Evolutionary conservation across 2,329 filamentous ascomycete species (phyloP).

Genomic region (Diaporthe aspalathi): DNA sequence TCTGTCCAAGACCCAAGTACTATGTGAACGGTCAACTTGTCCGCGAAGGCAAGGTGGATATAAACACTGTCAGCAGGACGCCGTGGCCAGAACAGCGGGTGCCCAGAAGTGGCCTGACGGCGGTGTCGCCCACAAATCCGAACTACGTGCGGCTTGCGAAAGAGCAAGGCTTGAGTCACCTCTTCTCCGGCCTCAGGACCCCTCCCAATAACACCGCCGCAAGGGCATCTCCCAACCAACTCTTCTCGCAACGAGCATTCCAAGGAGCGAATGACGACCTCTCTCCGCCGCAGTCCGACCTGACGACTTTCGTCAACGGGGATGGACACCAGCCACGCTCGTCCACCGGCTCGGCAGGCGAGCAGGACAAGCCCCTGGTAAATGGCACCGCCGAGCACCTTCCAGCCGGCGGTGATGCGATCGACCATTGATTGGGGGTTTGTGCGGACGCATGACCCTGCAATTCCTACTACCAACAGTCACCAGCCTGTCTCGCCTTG

Average conservation of each 20-base stretch:
- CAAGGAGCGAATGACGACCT: slow-evolving; percentile 46
- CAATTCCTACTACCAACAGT: background rate
- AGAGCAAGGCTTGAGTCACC: slow-evolving; percentile 68
- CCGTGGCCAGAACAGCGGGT: slow-evolving; percentile 67
- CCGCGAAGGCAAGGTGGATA: slow-evolving; percentile 61
- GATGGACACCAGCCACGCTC: slow-evolving; percentile 37
- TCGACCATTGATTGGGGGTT: slow-evolving; percentile 6
- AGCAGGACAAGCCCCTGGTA: slow-evolving; percentile 35
- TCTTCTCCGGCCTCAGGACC: slow-evolving; percentile 60
- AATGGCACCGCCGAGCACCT: slow-evolving; percentile 30
- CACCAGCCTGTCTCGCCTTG: background rate
- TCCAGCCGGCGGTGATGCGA: background rate
- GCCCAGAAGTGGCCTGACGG: slow-evolving; percentile 65
- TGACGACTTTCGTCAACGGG: slow-evolving; percentile 41
- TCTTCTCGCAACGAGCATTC: slow-evolving; percentile 43
- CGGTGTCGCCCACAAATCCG: slow-evolving; percentile 66
- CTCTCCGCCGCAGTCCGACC: slow-evolving; percentile 40
- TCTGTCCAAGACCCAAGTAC: slow-evolving; percentile 68
- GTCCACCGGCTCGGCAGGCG: slow-evolving; percentile 35
- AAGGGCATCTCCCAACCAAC: slow-evolving; percentile 57
- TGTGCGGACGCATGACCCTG: background rate
- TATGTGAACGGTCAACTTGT: slow-evolving; percentile 68
- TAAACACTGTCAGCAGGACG: slow-evolving; percentile 60
- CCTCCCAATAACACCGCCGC: slow-evolving; percentile 59
- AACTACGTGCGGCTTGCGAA: slow-evolving; percentile 66